Conservation (phyloP, 352 stramenopile genomes). For the Peronospora belbahrii region DNA sequence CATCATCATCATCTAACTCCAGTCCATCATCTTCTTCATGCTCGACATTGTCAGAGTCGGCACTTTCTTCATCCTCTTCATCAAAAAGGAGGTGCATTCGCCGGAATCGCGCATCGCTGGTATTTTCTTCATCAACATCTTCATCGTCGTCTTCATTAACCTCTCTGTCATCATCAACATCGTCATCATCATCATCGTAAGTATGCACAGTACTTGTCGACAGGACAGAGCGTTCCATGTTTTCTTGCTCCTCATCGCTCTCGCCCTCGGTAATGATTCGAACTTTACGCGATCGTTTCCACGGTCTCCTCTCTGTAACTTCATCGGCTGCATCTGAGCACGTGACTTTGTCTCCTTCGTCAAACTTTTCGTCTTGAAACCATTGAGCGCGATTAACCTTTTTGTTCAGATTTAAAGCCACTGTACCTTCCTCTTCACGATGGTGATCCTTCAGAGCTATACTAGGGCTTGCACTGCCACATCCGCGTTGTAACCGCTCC, state of each 20-base stretch:
- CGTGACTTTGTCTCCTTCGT: slow-evolving; percentile 17
- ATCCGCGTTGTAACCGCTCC: not conserved
- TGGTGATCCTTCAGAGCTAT: slow-evolving; percentile 17
- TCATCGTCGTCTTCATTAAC: slow-evolving; percentile 13
- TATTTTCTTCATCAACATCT: slow-evolving; percentile 6
- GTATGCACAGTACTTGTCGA: not conserved
- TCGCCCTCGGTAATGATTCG: slow-evolving; percentile 30
- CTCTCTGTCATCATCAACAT: slow-evolving; percentile 19
- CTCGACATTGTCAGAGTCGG: slow-evolving; percentile 14
- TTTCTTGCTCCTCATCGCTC: slow-evolving; percentile 27
- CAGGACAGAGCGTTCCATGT: slow-evolving; percentile 15
- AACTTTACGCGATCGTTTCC: slow-evolving; percentile 18
- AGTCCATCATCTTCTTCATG: slow-evolving; percentile 13
- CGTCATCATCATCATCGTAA: slow-evolving; percentile 7
- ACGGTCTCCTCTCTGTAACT: slow-evolving; percentile 1
- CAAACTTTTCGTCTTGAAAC: slow-evolving; percentile 23
- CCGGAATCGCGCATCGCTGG: slow-evolving; percentile 9
- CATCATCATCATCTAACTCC: slow-evolving; percentile 4
- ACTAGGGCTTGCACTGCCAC: slow-evolving; percentile 1
- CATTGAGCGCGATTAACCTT: slow-evolving; percentile 22
- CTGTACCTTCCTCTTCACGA: slow-evolving; percentile 13
- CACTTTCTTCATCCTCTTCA: slow-evolving; percentile 19
- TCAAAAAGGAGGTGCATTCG: slow-evolving; percentile 13
- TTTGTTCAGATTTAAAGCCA: not conserved
- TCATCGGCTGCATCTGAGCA: slow-evolving; percentile 1